phyloP scores from a whole-genome alignment of 768 basidiomycete genomes.

The Collybiopsis confluens region DNA sequence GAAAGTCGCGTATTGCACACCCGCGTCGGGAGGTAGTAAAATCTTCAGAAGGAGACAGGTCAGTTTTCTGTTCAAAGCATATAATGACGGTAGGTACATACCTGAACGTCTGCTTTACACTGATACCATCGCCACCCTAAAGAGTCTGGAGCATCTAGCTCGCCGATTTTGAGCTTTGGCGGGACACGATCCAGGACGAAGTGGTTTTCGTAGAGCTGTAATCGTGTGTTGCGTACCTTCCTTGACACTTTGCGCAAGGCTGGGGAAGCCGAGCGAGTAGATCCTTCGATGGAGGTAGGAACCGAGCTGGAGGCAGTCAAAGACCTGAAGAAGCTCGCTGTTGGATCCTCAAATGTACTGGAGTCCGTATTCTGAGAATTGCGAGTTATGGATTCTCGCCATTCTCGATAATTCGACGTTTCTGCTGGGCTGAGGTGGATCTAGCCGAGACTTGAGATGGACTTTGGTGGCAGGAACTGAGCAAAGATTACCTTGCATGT shows the following conservation, averaged over 20 bases:
- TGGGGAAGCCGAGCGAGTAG: background rate
- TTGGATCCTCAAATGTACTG: background rate
- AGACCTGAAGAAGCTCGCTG: background rate
- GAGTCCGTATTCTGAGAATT: background rate
- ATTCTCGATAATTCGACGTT: slow-evolving; percentile 2
- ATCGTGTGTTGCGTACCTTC: background rate
- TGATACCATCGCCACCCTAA: slow-evolving; percentile 7
- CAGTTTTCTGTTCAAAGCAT: background rate
- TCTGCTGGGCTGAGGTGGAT: slow-evolving; percentile 3
- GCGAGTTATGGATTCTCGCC: background rate
- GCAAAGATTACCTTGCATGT: background rate
- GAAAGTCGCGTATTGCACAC: slow-evolving; percentile 1
- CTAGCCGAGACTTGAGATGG: background rate
- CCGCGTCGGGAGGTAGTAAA: slow-evolving; percentile 3
- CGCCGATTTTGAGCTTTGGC: background rate
- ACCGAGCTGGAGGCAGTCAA: background rate
- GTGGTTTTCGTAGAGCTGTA: background rate
- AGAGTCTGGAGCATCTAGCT: slow-evolving; percentile 1
- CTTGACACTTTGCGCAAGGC: background rate
- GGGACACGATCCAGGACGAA: slow-evolving; percentile 3
- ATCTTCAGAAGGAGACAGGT: background rate
- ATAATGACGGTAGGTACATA: background rate
- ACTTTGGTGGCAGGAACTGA: background rate
- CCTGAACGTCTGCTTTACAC: slow-evolving; percentile 2
- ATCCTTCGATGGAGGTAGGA: background rate